A percentile compares a stretch with the other conserved stretches of the same genome.
Conservation (phyloP, 331 rosid species). For the Spiraea crenata region DNA sequence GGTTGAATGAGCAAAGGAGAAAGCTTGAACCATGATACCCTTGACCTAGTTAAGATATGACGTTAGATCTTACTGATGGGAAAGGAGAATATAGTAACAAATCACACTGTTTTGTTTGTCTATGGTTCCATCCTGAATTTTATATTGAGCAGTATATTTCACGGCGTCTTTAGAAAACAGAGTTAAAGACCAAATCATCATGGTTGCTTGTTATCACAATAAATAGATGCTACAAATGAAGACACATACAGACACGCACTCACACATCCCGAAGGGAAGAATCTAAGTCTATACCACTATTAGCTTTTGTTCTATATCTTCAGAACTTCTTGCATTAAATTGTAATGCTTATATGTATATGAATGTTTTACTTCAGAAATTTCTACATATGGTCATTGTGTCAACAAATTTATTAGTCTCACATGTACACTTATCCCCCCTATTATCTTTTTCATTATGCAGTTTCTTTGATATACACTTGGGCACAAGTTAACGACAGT, state of each 20-base stretch:
- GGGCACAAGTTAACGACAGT: constrained; percentile 58
- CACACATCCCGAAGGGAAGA: neutral
- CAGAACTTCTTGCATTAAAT: neutral
- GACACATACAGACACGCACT: neutral
- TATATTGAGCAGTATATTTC: neutral
- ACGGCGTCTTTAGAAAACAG: neutral
- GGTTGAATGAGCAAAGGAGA: neutral
- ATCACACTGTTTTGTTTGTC: neutral
- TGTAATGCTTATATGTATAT: neutral
- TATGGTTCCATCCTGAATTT: neutral
- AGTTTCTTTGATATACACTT: constrained; percentile 68
- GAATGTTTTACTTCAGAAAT: neutral
- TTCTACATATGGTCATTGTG: neutral
- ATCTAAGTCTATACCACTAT: neutral
- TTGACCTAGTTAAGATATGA: neutral
- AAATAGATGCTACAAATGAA: no score
- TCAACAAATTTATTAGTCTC: neutral
- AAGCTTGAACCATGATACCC: neutral
- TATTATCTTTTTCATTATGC: constrained; percentile 15
- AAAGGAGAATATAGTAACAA: neutral
- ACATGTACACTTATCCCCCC: no score
- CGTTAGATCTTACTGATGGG: neutral
- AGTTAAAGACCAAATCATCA: neutral
- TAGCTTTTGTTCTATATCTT: neutral
- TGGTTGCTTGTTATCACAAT: neutral